Evolutionary conservation across 768 basidiomycete species (phyloP).

Genomic region (Rhizopogon vesiculosus): DNA sequence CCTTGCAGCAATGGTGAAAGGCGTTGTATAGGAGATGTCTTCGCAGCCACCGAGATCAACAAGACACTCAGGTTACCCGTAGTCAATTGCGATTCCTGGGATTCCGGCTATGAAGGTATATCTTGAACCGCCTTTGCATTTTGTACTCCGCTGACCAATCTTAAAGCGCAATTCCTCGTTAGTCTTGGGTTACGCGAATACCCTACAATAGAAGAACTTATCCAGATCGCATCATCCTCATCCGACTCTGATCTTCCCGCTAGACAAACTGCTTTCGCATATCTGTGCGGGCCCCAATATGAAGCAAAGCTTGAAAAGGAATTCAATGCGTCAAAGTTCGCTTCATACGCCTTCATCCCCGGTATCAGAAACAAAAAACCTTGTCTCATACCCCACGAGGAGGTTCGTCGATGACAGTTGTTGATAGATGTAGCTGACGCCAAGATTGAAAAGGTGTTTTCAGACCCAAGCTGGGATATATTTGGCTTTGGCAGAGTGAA

Average conservation of each 20-base stretch:
- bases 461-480: conserved; percentile 53
- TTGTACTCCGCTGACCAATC: not conserved
- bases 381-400: not conserved
- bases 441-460: conserved; percentile 49
- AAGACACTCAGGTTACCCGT: not conserved
- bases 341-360: conserved; percentile 69
- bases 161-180: not conserved
- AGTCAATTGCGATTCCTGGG: not conserved
- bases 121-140: not conserved
- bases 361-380: conserved; percentile 24
- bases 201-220: not conserved
- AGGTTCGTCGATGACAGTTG: not conserved
- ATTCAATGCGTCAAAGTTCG: conserved; percentile 39
- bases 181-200: not conserved
- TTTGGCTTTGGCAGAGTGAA: conserved; percentile 69
- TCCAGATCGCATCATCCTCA: not conserved
- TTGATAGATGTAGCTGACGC: not conserved
- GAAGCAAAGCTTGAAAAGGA: not conserved
- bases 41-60: not conserved
- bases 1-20: not conserved
- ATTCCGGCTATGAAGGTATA: not conserved
- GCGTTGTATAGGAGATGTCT: not conserved
- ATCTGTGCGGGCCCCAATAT: conserved; percentile 20
- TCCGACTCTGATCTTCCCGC: conserved; percentile 29
- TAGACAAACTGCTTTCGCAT: conserved; percentile 59